These are phyloP conservation scores for Penicillium psychrofluorescens DNA, from an alignment of 495 filamentous ascomycete genomes.

Conservation along the genomic window DNA sequence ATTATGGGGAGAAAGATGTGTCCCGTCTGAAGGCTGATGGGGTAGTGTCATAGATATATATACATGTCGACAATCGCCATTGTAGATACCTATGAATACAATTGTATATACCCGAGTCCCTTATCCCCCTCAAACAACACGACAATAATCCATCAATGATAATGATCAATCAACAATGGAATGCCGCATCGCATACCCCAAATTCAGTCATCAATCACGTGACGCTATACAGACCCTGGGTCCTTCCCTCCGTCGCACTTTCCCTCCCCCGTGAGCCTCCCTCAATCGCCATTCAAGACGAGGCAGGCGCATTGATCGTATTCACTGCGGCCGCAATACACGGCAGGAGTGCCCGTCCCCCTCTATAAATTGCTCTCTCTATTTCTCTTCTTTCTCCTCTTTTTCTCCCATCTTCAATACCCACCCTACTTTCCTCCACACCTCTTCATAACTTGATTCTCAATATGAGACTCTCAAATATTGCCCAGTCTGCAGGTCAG, in stretches of 20 bases:
- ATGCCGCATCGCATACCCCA: background rate
- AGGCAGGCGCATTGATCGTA: too few species aligned
- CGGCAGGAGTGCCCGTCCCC: background rate
- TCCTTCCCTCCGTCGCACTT: constrained; percentile 2
- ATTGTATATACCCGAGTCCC: too few species aligned
- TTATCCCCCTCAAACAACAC: too few species aligned
- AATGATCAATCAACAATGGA: too few species aligned
- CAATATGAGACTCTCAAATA: background rate
- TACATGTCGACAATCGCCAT: too few species aligned
- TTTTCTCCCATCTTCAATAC: background rate
- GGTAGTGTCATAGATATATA: constrained; percentile 47
- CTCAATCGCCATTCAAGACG: too few species aligned
- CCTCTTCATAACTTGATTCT: too few species aligned
- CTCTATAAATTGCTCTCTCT: background rate
- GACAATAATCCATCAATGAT: too few species aligned
- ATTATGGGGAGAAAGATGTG: constrained; percentile 56
- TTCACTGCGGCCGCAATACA: too few species aligned
- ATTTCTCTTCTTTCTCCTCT: background rate
- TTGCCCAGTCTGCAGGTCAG: too few species aligned
- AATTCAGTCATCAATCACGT: background rate
- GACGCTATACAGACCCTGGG: constrained; percentile 19
- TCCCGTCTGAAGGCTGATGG: constrained; percentile 56
- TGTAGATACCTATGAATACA: too few species aligned
- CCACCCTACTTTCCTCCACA: too few species aligned
- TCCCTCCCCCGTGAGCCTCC: background rate